Base-by-base conservation (phyloP, 1,284 basidiomycete species). In the Heterobasidion annosum region DNA sequence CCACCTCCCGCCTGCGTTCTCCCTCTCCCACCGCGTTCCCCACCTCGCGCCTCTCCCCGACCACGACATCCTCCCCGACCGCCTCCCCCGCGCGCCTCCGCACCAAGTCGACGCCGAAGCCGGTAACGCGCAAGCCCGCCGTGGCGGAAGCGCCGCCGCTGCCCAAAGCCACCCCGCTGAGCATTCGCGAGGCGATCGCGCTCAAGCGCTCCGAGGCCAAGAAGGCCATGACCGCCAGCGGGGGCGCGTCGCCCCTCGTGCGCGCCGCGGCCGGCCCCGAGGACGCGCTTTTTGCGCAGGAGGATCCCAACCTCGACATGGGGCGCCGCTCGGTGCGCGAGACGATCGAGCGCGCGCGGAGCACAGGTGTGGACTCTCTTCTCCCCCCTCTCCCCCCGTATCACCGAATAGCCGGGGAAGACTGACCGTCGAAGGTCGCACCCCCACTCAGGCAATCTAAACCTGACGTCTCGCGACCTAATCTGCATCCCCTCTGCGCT, bases 181-280 rank as follows among this genome's bases (percentile, higher is more conserved):
- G 75, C 63, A 75, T 89, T 58, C 82, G 81, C 59, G 87, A 88
- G 59, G 82, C 81, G 33, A 88, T 90, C 61, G 87, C 87, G 2
- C 70, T 87, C 46, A 85, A 78, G 59, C 75, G 87, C 46, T 85
- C 88, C 1, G 83, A 88, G 63, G 84, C 80, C 0, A 87, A 82
- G 70, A 89, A 87, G 62, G 68, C 74, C 1, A 67, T 72, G 44
- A 35, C 34, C 4, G 64, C 62, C 52, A 61, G 61, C 43, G 52
- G 52, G 3, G 62, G 59, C 15, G 64, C 52, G 25, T 63, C 61
- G 5, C 59, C 51, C 33, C 65, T 74, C 8, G 48, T 12, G 5
- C 10, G 45, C 18, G 10, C 9, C 5, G 45, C 9, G 10, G 69
- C 66, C 25, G 66, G 67, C 51, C 58, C 81, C 37, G 78, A 79